These are phyloP conservation scores for Austroboletus sp. DNA, from an alignment of 1,284 basidiomycete species.

Conservation along the genomic window DNA sequence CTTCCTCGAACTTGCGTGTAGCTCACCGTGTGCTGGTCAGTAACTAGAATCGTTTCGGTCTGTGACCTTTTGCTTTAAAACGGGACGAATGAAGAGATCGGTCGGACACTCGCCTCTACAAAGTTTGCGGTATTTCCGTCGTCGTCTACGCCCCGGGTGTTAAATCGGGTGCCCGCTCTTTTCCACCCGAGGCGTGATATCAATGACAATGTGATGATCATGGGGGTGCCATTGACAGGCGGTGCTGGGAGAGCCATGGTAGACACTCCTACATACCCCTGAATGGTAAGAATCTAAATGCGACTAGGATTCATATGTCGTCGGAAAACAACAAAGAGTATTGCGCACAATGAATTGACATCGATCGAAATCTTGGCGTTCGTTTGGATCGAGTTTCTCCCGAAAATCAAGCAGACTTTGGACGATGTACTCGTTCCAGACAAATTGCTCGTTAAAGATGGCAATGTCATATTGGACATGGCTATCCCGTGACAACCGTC, in stretches of 20 bases:
- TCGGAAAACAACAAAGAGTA: constrained; percentile 27
- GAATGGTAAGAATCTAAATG: constrained; percentile 75
- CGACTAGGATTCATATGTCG: constrained; percentile 12
- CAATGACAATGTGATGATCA: constrained; percentile 65
- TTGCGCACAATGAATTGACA: constrained; percentile 74
- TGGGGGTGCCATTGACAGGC: constrained; percentile 61
- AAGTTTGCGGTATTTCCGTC: constrained; percentile 97
- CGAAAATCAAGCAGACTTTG: constrained; percentile 76
- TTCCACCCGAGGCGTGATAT: constrained; percentile 90
- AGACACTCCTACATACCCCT: constrained; percentile 81
- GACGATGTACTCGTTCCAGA: constrained; percentile 84
- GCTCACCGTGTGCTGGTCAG: constrained; percentile 77
- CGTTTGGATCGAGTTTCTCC: constrained; percentile 60
- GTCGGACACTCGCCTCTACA: constrained; percentile 64
- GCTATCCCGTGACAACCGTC: constrained; percentile 53
- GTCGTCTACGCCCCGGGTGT: constrained; percentile 95
- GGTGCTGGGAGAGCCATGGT: constrained; percentile 67
- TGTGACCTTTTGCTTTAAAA: constrained; percentile 31
- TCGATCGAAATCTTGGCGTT: constrained; percentile 64
- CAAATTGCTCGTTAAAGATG: constrained; percentile 72
- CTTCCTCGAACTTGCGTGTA: constrained; percentile 92
- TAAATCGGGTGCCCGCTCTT: constrained; percentile 93
- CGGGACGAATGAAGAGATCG: background rate
- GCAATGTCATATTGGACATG: constrained; percentile 49
- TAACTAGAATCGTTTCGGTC: constrained; percentile 88